Evolutionary conservation across 768 basidiomycete genomes (phyloP).

Genomic region (Chalciporus sphaerocephalus): DNA sequence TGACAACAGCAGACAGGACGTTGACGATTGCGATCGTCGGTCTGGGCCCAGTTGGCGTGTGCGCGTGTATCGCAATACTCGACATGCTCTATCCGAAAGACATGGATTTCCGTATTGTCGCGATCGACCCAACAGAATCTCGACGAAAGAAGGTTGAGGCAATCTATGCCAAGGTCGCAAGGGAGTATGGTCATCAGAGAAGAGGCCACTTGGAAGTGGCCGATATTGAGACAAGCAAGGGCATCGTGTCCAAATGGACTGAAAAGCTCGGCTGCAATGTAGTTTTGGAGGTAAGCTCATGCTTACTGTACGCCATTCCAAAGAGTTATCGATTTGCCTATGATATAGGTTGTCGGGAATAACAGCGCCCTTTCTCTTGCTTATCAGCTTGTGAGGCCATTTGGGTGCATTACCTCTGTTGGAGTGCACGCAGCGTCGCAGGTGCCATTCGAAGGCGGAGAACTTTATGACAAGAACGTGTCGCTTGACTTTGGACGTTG

Average conservation of each 20-base stretch:
- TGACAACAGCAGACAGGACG: slow-evolving; percentile 44
- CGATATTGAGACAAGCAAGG: slow-evolving; percentile 49
- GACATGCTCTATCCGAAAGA: slow-evolving; percentile 49
- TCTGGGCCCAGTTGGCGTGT: slow-evolving; percentile 78
- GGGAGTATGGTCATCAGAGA: slow-evolving; percentile 27
- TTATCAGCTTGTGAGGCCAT: slow-evolving; percentile 68
- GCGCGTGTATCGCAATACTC: slow-evolving; percentile 59
- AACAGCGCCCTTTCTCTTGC: slow-evolving; percentile 58
- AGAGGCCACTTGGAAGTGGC: slow-evolving; percentile 47
- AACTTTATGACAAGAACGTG: slow-evolving; percentile 74
- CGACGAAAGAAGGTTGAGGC: slow-evolving; percentile 57
- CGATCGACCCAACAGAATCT: slow-evolving; percentile 55
- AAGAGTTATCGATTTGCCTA: neutral
- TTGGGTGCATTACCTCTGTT: slow-evolving; percentile 71
- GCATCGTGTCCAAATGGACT: slow-evolving; percentile 49
- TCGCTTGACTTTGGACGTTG: slow-evolving; percentile 80
- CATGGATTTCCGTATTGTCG: slow-evolving; percentile 52
- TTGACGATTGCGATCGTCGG: slow-evolving; percentile 68
- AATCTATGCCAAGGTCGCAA: slow-evolving; percentile 50
- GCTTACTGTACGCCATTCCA: neutral
- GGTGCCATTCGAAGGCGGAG: slow-evolving; percentile 51
- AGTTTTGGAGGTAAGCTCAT: slow-evolving; percentile 55
- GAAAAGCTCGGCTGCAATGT: slow-evolving; percentile 55
- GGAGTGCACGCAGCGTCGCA: slow-evolving; percentile 59
- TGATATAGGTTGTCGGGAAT: slow-evolving; percentile 62